Evolutionary conservation across 371 early-diverging fungal species (phyloP), one percentile per base, ranked within the genome.

Genomic region (Apophysomyces variabilis): DNA sequence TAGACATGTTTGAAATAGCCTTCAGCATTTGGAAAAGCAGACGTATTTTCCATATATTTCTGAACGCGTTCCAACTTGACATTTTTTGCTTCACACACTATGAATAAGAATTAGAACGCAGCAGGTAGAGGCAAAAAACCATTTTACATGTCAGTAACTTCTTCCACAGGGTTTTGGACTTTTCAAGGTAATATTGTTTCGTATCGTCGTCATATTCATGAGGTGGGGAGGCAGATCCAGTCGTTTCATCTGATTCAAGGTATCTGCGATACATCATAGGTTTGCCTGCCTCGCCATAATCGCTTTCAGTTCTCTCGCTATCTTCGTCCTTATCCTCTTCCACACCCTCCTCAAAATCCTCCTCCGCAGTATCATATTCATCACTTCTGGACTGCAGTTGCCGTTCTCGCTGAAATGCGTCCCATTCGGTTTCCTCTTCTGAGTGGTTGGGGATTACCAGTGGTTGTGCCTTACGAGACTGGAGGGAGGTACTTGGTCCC

Each of bases 1-100:
- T 73, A 79, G 0, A 83, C 79, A 57, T 76, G 77, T 46, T 83
- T 83, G 35, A 83, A 79, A 47, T 66, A 79, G 0, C 83, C 83
- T 67, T 77, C 81, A 1, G 79, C 77, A 45, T 78, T 76, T 8
- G 80, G 76, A 21, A 68, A 68, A 2, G 74, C 32, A 3, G 74
- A 70, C 7, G 69, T 73, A 44, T 74, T 65, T 12, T 64, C 64
- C 7, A 61, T 58, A 39, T 83, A 83, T 35, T 70, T 71, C 13
- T 64, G 62, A 2, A 79, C 71, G 58, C 73, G 63, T 9, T 66
- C 66, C 3, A 78, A 61, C 1, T 69, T 66, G 0, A 83, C 73
- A 35, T 69, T 26, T 50, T 75, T 76, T 38, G 76, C 65, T 6
- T 45, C 54, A 38, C 39, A 38, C 13, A 37, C 50, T 44, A 62